Conservation (phyloP, 345 rosid genomes). For the Citrus glauca region DNA sequence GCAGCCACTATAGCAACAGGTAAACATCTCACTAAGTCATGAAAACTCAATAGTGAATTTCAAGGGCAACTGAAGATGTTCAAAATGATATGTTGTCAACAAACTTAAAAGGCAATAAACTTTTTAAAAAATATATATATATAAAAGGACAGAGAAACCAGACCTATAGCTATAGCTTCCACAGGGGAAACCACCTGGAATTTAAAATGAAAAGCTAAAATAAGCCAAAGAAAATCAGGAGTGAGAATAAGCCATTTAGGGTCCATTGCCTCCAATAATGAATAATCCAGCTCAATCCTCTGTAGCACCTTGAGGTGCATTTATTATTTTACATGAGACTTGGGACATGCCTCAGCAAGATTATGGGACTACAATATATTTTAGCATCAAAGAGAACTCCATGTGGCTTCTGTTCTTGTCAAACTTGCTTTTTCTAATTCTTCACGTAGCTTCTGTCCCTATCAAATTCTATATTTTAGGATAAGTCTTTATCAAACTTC, state of each 20-base stretch:
- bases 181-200: background rate
- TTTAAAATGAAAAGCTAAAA: background rate
- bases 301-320: slow-evolving; percentile 10
- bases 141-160: background rate
- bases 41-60: background rate
- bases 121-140: too few relatives aligned
- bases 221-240: background rate
- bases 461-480: too few relatives aligned
- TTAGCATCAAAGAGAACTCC: background rate
- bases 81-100: background rate
- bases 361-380: background rate
- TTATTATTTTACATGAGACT: slow-evolving; percentile 2
- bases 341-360: background rate
- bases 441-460: too few relatives aligned
- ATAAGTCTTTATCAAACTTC: background rate
- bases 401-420: too few relatives aligned
- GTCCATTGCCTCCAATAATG: background rate
- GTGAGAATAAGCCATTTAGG: background rate
- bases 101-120: background rate
- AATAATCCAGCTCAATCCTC: background rate
- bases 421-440: too few relatives aligned
- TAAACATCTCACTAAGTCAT: background rate
- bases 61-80: background rate
- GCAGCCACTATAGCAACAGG: background rate
- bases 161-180: background rate